A percentile compares a stretch with the other conserved stretches of the same genome.
These are phyloP conservation scores for Nephelium lappaceum DNA, from an alignment of 345 rosid genomes.

Conservation along the genomic window DNA sequence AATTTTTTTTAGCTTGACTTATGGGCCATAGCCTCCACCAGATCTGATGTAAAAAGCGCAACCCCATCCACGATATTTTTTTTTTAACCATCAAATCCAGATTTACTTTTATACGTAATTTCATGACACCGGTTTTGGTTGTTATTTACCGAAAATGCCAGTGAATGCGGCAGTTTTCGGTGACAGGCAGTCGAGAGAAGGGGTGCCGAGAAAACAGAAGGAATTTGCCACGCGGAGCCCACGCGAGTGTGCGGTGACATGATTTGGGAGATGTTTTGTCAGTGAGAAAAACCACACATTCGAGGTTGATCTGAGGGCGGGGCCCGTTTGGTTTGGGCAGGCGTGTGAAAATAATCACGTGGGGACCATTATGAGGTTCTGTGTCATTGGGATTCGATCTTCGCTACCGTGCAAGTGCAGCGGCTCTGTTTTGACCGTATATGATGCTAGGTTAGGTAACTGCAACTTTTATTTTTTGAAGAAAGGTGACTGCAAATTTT, in stretches of 20 bases:
- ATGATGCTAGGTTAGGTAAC: background rate
- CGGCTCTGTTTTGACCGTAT: background rate
- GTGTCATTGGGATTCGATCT: background rate
- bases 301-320: too few species aligned
- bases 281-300: background rate
- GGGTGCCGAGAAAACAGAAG: background rate
- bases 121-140: background rate
- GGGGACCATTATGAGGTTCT: background rate
- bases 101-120: too few species aligned
- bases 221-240: background rate
- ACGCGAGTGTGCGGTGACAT: background rate
- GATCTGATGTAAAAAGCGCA: background rate
- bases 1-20: background rate
- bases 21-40: background rate
- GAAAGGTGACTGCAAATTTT: background rate
- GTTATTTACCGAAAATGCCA: background rate
- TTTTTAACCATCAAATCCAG: background rate
- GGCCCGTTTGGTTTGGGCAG: background rate
- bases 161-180: background rate
- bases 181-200: background rate
- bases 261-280: background rate
- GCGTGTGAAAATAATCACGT: background rate
- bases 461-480: background rate
- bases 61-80: background rate
- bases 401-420: background rate